These are phyloP conservation scores for Candida silvicultrix DNA, from an alignment of 805 yeast genomes.

Conservation along the genomic window DNA sequence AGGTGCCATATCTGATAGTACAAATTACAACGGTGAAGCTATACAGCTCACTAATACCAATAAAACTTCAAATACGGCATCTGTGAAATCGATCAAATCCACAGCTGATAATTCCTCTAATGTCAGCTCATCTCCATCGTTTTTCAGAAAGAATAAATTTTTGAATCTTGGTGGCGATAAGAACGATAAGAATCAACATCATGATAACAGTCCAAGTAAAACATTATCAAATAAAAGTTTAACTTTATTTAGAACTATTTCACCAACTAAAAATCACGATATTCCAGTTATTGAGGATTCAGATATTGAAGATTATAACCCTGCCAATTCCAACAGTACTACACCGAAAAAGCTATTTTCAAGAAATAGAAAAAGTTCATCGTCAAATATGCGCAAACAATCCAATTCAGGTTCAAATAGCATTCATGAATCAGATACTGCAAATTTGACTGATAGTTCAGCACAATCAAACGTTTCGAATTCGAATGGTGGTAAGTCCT, in stretches of 20 bases:
- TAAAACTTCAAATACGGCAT: conserved; percentile 12
- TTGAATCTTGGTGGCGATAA: conserved; percentile 25
- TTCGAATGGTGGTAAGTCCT: conserved; percentile 3
- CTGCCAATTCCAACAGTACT: neutral
- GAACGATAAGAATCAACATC: conserved; percentile 1
- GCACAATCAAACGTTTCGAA: conserved; percentile 5
- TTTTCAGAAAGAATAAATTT: conserved; percentile 28
- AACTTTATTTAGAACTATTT: conserved; percentile 3
- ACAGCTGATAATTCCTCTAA: conserved; percentile 8
- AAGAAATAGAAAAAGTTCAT: conserved; percentile 13
- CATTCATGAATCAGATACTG: neutral
- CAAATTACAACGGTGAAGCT: conserved; percentile 4
- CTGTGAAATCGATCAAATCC: conserved; percentile 11
- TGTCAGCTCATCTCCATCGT: conserved; percentile 28
- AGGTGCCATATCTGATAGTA: neutral
- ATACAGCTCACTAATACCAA: conserved; percentile 16
- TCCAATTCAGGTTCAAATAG: conserved; percentile 1
- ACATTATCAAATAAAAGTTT: conserved; percentile 14
- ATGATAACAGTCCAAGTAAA: conserved; percentile 3
- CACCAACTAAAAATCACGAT: conserved; percentile 10
- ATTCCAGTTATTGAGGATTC: conserved; percentile 6
- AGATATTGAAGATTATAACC: conserved; percentile 15
- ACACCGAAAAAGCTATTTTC: conserved; percentile 16
- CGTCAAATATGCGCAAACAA: conserved; percentile 13
- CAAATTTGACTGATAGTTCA: neutral